phyloP scores from a whole-genome alignment of 1,284 basidiomycete genomes.

The Ceratobasidium sp. region DNA sequence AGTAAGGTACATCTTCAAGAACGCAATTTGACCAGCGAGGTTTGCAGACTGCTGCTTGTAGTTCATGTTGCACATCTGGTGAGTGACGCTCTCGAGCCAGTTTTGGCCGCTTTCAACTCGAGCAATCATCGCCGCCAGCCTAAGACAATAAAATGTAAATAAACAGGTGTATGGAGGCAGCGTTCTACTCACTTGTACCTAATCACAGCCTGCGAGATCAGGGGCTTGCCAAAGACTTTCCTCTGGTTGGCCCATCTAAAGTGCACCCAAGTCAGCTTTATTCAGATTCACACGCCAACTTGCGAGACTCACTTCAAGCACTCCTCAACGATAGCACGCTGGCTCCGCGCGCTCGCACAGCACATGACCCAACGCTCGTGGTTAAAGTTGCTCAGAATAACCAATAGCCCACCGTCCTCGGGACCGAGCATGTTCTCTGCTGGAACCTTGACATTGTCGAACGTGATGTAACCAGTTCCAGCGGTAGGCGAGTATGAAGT shows the following conservation, averaged over 20 bases:
- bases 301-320: slow-evolving; percentile 44
- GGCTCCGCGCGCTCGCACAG: slow-evolving; percentile 49
- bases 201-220: slow-evolving; percentile 59
- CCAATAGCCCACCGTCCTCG: slow-evolving; percentile 61
- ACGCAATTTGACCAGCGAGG: slow-evolving; percentile 67
- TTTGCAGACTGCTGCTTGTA: slow-evolving; percentile 57
- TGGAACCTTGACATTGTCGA: slow-evolving; percentile 65
- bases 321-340: slow-evolving; percentile 46
- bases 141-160: slow-evolving; percentile 39
- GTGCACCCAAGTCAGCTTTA: neutral
- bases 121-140: slow-evolving; percentile 59
- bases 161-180: neutral
- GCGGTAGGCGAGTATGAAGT: slow-evolving; percentile 56
- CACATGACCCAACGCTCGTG: slow-evolving; percentile 51
- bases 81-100: slow-evolving; percentile 61
- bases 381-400: slow-evolving; percentile 52
- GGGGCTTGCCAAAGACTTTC: slow-evolving; percentile 56
- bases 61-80: slow-evolving; percentile 62
- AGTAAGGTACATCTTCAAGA: slow-evolving; percentile 78
- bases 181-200: slow-evolving; percentile 52
- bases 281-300: neutral
- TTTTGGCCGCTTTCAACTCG: slow-evolving; percentile 61
- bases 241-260: slow-evolving; percentile 53
- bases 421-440: slow-evolving; percentile 61
- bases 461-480: slow-evolving; percentile 63